phyloP scores from a whole-genome alignment of 768 basidiomycete genomes.

The Clavulina sp. region DNA sequence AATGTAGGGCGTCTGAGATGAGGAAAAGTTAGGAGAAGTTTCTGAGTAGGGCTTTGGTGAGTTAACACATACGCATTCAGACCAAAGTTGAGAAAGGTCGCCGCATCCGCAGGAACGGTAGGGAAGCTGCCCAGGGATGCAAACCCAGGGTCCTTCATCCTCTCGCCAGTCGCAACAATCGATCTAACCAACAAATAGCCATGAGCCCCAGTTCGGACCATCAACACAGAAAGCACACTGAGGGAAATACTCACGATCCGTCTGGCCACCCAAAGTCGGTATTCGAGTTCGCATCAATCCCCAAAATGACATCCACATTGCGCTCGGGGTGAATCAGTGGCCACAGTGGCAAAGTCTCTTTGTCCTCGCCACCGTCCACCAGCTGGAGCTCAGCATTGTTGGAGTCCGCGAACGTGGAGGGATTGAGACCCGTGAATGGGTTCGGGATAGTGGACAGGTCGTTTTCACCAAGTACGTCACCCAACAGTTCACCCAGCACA shows the following conservation, averaged over 20 bases:
- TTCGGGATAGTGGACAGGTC: not conserved
- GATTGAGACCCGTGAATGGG: conserved; percentile 1
- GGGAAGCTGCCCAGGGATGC: too few relatives aligned
- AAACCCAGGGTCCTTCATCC: too few relatives aligned
- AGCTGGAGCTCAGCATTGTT: not conserved
- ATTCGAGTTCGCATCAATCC: not conserved
- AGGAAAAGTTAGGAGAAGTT: too few relatives aligned
- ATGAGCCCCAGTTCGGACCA: too few relatives aligned
- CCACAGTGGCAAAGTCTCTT: not conserved
- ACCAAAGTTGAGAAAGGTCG: not conserved
- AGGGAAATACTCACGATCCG: not conserved
- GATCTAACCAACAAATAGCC: too few relatives aligned
- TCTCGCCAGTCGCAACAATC: too few relatives aligned
- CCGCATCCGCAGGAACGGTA: not conserved
- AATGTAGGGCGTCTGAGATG: not conserved
- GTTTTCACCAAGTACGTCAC: not conserved
- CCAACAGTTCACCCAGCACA: not conserved
- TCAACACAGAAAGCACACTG: too few relatives aligned
- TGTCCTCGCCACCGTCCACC: not conserved
- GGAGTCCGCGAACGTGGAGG: not conserved
- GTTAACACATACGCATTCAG: too few relatives aligned
- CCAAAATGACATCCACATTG: conserved; percentile 1
- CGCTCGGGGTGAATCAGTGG: not conserved
- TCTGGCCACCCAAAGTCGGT: not conserved
- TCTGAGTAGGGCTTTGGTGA: too few relatives aligned